Base-by-base conservation (phyloP, 2,329 filamentous ascomycete genomes). In the Aspergillus candidus region DNA sequence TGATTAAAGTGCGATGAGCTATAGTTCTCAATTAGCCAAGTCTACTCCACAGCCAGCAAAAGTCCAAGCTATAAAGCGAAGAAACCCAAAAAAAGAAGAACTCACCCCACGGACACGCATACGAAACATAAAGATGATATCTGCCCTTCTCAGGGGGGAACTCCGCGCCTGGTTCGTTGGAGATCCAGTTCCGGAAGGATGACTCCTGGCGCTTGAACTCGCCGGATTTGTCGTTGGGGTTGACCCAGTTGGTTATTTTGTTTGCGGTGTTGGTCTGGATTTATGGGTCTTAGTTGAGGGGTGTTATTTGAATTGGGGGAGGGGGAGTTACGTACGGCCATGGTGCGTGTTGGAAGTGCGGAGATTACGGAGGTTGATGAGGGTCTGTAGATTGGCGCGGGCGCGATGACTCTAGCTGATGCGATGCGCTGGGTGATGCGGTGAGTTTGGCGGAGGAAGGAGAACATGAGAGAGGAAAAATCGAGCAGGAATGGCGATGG, bases 81-180 rank as follows among this genome's bases (percentile, higher is more conserved):
- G n/a, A n/a, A n/a, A n/a, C 4, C 18, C 4, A 4, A 12, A 6
- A 14, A 22, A 17, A 2, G 6, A 6, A 37, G 37, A 3, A 31
- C 59, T 46, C 59, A 77, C 75, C 83, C 90, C 90, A 96, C 4
- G 90, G 90, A 68, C 90, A 96, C 6, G 90, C 90, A 68, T 94
- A 95, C 59, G 85, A 91, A 54, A 95, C 84, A 63, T 91, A 98
- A 57, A 98, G 80, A 70, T 98, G 93, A 66, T 98, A 98, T 44
- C 93, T 79, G 41, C 79, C 88, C 70, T 87, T 88, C 70, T 97
- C 91, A 1, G 88, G 79, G 4, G 88, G 86, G 56, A 89, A 96
- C 65, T 83, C 71, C 4, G 87, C 84, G 34, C 79, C 83, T 1
- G 80, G 69, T 55, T 87, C 79, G 50, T 76, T 79, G 29, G 85